These are phyloP conservation scores for Ogataea neopini DNA, from an alignment of 805 yeast species.

Conservation along the genomic window DNA sequence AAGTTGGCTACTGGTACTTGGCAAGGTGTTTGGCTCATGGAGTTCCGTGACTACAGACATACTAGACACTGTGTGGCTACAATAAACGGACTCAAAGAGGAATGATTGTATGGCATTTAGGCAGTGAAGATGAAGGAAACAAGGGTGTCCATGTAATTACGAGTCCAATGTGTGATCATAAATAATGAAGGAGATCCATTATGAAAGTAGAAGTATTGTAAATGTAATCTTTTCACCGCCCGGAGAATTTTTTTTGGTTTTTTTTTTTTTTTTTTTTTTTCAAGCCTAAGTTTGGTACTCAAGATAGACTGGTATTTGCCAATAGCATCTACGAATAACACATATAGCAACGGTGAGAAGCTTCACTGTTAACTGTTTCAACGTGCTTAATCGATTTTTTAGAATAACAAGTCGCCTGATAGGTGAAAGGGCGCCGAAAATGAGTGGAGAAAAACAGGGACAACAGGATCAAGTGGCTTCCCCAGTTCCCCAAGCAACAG, in stretches of 20 bases:
- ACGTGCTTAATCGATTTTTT: neutral
- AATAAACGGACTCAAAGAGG: conserved; percentile 55
- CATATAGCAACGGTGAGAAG: neutral
- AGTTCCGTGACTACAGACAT: conserved; percentile 67
- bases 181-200: too few relatives aligned
- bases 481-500: conserved; percentile 13
- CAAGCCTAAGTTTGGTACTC: neutral
- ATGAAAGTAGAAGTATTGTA: neutral
- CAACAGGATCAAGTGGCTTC: too few relatives aligned
- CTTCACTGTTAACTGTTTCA: neutral
- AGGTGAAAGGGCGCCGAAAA: conserved; percentile 2
- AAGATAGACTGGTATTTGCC: neutral
- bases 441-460: conserved; percentile 1
- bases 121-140: neutral
- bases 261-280: neutral
- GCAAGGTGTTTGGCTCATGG: conserved; percentile 82
- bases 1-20: conserved; percentile 73
- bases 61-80: conserved; percentile 71
- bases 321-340: neutral
- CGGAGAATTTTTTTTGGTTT: neutral
- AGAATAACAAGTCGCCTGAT: neutral
- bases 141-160: too few relatives aligned
- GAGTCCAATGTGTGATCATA: too few relatives aligned
- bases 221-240: neutral
- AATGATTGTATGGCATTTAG: neutral